These are phyloP conservation scores for Endoconidiophora laricicola DNA, from an alignment of 2,329 filamentous ascomycete genomes.

Conservation along the genomic window DNA sequence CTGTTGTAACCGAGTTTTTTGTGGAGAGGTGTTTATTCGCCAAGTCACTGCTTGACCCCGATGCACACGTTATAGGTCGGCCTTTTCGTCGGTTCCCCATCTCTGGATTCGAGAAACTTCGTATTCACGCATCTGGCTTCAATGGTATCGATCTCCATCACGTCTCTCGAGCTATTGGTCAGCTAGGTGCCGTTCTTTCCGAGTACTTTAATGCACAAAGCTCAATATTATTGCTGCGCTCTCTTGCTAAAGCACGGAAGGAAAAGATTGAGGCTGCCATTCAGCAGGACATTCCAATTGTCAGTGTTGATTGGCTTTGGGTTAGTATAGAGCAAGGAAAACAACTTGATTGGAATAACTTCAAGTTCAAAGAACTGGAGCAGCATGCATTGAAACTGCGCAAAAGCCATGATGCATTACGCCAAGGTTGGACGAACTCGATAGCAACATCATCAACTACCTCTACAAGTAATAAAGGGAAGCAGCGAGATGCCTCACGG, in stretches of 20 bases:
- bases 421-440: no score
- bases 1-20: conserved; percentile 74
- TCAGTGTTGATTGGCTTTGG: conserved; percentile 72
- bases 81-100: conserved; percentile 61
- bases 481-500: no score
- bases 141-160: conserved; percentile 72
- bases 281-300: conserved; percentile 63
- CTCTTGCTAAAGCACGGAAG: conserved; percentile 36
- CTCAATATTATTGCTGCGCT: conserved; percentile 64
- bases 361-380: conserved; percentile 12
- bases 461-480: no score
- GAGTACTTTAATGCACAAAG: conserved; percentile 56
- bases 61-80: conserved; percentile 54
- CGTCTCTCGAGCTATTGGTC: conserved; percentile 55
- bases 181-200: conserved; percentile 67
- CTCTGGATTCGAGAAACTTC: conserved; percentile 49
- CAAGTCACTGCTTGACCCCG: conserved; percentile 53
- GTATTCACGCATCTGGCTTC: conserved; percentile 69
- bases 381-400: conserved; percentile 15
- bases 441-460: no score
- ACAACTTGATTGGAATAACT: neutral
- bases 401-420: conserved; percentile 1
- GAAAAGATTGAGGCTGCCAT: conserved; percentile 69
- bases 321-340: conserved; percentile 43
- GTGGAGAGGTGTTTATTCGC: conserved; percentile 74